Conservation (phyloP, 345 rosid genomes). For the Streptanthus diversifolius region DNA sequence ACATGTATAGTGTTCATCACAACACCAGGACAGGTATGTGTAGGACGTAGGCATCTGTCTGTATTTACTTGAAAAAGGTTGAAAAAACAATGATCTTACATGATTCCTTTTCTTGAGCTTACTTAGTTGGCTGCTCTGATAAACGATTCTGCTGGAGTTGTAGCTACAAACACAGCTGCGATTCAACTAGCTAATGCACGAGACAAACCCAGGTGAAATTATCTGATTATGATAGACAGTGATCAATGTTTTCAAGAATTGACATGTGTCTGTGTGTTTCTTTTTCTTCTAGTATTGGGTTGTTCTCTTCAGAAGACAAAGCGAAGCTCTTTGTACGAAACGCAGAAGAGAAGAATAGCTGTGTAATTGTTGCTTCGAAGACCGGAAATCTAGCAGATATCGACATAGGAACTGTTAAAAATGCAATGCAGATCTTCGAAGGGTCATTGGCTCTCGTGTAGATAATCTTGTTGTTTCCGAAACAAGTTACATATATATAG, state of each 20-base stretch:
- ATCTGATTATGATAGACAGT: slow-evolving; percentile 1
- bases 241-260: not conserved
- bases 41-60: not conserved
- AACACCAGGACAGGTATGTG: slow-evolving; percentile 79
- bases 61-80: not conserved
- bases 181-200: slow-evolving; percentile 86
- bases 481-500: slow-evolving; percentile 20
- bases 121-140: slow-evolving; percentile 81
- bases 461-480: slow-evolving; percentile 9
- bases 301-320: slow-evolving; percentile 75
- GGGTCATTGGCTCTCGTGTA: slow-evolving; percentile 68
- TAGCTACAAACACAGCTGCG: slow-evolving; percentile 89
- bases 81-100: not conserved
- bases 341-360: slow-evolving; percentile 61
- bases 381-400: slow-evolving; percentile 66
- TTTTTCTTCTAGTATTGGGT: slow-evolving; percentile 57
- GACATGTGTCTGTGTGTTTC: not conserved
- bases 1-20: slow-evolving; percentile 72
- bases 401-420: slow-evolving; percentile 53
- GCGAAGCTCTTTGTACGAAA: slow-evolving; percentile 61
- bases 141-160: slow-evolving; percentile 85
- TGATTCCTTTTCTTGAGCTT: slow-evolving; percentile 2
- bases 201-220: slow-evolving; percentile 59
- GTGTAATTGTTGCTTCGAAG: slow-evolving; percentile 56
- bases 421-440: slow-evolving; percentile 60